phyloP scores from a whole-genome alignment of 495 filamentous ascomycete genomes.

The Aspergillus sclerotiicarbonarius region DNA sequence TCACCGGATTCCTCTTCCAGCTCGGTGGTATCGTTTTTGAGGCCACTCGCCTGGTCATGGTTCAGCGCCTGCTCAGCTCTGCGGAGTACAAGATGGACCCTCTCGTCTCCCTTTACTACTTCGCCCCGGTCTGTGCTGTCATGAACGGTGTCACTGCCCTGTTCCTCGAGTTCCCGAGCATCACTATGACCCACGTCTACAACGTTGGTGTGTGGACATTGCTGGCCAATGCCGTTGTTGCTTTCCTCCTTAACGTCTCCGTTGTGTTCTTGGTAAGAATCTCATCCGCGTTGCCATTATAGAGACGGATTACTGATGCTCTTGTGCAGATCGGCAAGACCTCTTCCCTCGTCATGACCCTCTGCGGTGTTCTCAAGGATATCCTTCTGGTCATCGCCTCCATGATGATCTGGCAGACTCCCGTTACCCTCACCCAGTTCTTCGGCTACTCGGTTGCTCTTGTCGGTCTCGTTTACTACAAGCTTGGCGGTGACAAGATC shows the following conservation, averaged over 20 bases:
- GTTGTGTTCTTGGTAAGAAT: constrained; percentile 88
- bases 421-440: constrained; percentile 77
- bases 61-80: constrained; percentile 82
- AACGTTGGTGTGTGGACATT: constrained; percentile 72
- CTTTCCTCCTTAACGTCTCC: constrained; percentile 88
- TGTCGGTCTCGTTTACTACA: constrained; percentile 91
- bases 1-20: constrained; percentile 86
- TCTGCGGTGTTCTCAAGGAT: constrained; percentile 98
- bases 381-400: constrained; percentile 89
- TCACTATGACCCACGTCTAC: constrained; percentile 71
- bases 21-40: constrained; percentile 82
- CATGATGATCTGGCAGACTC: constrained; percentile 85
- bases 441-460: constrained; percentile 95
- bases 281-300: not conserved
- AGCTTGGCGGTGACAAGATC: constrained; percentile 83
- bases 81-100: constrained; percentile 98
- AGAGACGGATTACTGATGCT: constrained; percentile 1
- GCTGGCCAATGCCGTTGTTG: constrained; percentile 75
- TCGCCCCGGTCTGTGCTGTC: constrained; percentile 84
- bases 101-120: constrained; percentile 94
- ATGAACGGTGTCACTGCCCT: constrained; percentile 84
- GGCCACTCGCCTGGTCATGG: constrained; percentile 87
- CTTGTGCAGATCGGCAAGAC: constrained; percentile 85
- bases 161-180: constrained; percentile 70
- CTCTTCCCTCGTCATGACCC: constrained; percentile 91